Base-by-base conservation (phyloP, 2,329 filamentous ascomycete species). In the Tolypocladium cylindrosporum region DNA sequence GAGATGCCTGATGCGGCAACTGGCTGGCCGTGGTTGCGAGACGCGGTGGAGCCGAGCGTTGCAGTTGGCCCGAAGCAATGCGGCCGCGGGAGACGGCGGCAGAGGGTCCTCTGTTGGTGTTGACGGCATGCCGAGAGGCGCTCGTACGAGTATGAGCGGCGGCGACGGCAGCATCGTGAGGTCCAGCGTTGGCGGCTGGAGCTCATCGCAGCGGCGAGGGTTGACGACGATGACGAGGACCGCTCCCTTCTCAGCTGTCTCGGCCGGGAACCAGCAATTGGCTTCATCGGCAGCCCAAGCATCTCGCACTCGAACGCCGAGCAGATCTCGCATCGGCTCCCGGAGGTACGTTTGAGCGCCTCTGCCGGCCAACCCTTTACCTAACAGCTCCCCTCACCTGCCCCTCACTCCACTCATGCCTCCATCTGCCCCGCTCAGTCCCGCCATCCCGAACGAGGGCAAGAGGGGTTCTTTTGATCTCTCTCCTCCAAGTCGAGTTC, bases 1-100 rank as follows among this genome's bases (percentile, higher is more conserved):
- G 56, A 57, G 58, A 55, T 62, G 56, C 62, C 62, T 62, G 61
- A 58, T 62, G 57, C 57, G 61, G 61, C 62, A 61, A 55, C 58
- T 59, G 56, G 59, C 53, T 55, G 61, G 56, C 37, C 31, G 34
- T n/a, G 34, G 54, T 37, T 42, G 56, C 43, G 54, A 53, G 45
- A 27, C 60, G n/a, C 54, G 50, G 56, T 58, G 58, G 60, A 58
- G 55, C 54, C 58, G 55, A n/a, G 39, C 55, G 31, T 42, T 34
- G 57, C 55, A 52, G 8, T 51, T 60, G 58, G 48, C 37, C 57
- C 60, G 57, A 61, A 45, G 58, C 56, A 56, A 59, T n/a, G 58
- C 57, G 57, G 55, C n/a, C 36, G 34, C 37, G 34, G 41, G 21
- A 31, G 21, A 5, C 51, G 48, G 37, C 54, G 45, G 53, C 37